phyloP scores from a whole-genome alignment of 306 rosid species.

The Cyclanthera cordifolia region DNA sequence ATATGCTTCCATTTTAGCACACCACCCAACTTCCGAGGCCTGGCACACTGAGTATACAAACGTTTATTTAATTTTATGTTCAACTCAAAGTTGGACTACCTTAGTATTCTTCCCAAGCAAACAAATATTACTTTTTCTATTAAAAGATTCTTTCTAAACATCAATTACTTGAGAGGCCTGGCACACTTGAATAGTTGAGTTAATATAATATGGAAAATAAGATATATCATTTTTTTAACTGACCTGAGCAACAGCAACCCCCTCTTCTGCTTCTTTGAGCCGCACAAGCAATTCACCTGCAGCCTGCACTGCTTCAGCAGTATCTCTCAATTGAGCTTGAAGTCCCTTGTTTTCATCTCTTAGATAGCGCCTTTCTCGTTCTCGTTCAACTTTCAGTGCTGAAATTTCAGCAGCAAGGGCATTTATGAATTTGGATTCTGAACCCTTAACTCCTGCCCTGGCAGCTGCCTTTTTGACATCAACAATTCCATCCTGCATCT shows the following conservation, averaged over 20 bases:
- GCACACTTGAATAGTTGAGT: background rate
- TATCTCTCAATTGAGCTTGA: conserved; percentile 84
- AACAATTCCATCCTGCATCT: conserved; percentile 70
- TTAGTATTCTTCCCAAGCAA: background rate
- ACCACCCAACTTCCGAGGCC: background rate
- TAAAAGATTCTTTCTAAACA: background rate
- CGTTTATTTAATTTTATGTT: background rate
- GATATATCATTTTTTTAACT: conserved; percentile 1
- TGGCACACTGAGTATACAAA: background rate
- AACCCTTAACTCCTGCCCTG: conserved; percentile 86
- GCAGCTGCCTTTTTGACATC: conserved; percentile 95
- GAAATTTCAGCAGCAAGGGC: conserved; percentile 95
- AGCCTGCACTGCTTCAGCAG: conserved; percentile 98
- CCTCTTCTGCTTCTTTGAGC: conserved; percentile 88
- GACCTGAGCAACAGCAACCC: conserved; percentile 69
- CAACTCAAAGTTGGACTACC: background rate
- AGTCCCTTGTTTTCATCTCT: conserved; percentile 91
- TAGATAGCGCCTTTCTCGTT: conserved; percentile 63
- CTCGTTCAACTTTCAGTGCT: conserved; percentile 71
- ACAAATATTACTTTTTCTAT: background rate
- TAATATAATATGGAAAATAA: no score
- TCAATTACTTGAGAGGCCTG: background rate
- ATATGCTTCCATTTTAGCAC: background rate
- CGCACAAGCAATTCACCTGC: conserved; percentile 92
- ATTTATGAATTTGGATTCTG: conserved; percentile 85